Evolutionary conservation across 176 grass and related monocot genomes (phyloP).

Genomic region (Cenchrus americanus): DNA sequence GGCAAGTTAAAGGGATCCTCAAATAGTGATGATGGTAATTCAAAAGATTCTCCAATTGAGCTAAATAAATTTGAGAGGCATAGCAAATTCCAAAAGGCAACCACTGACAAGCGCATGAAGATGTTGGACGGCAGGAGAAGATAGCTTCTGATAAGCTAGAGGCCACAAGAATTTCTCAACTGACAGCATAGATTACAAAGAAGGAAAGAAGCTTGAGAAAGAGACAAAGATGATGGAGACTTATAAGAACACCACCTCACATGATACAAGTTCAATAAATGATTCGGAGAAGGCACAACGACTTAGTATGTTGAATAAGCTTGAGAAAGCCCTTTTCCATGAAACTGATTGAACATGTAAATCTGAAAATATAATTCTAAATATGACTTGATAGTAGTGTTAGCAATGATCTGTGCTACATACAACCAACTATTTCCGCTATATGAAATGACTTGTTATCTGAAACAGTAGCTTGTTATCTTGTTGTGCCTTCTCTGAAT

Average conservation of each 20-base stretch:
- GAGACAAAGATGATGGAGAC: too few species aligned
- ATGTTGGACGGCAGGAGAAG: not conserved
- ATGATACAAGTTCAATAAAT: not conserved
- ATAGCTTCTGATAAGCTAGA: not conserved
- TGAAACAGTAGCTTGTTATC: too few species aligned
- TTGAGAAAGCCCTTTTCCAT: not conserved
- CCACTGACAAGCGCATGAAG: not conserved
- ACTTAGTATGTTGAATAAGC: not conserved
- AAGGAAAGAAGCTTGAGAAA: too few species aligned
- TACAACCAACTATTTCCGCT: too few species aligned
- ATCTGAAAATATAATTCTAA: too few species aligned
- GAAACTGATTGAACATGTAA: not conserved
- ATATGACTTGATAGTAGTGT: too few species aligned
- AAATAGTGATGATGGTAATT: not conserved
- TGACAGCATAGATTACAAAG: too few species aligned
- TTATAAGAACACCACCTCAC: too few species aligned
- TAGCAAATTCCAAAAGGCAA: not conserved
- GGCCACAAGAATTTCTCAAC: too few species aligned
- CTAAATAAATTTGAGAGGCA: not conserved
- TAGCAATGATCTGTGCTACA: too few species aligned
- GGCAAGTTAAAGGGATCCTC: not conserved
- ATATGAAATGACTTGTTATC: too few species aligned
- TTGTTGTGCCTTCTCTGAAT: too few species aligned
- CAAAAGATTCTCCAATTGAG: not conserved
- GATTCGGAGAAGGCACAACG: not conserved